Evolutionary conservation across 2,329 filamentous ascomycete species (phyloP).

Genomic region (Calonectria leucothoes): DNA sequence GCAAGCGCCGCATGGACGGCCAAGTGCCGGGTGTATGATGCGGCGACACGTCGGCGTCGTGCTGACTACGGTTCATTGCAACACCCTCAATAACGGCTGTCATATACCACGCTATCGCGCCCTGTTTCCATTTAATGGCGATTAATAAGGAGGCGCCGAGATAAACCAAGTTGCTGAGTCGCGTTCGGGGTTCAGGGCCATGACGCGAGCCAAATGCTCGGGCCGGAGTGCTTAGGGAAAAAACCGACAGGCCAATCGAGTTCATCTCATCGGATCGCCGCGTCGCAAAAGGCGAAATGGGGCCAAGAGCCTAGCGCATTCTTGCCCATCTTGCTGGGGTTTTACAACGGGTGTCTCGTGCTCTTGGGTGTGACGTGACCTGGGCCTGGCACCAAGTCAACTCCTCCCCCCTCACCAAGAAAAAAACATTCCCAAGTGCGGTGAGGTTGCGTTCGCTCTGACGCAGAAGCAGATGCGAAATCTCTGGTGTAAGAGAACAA

Average conservation of each 20-base stretch:
- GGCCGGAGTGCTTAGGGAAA: background rate
- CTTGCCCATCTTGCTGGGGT: background rate
- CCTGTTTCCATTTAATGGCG: background rate
- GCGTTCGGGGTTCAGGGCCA: background rate
- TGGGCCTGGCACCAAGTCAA: background rate
- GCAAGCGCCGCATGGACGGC: conserved; percentile 18
- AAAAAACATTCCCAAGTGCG: background rate
- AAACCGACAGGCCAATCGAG: conserved; percentile 19
- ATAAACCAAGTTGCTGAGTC: background rate
- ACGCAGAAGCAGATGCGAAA: background rate
- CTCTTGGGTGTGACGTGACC: conserved; percentile 9
- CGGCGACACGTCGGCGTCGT: conserved; percentile 4
- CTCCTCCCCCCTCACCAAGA: too few species aligned
- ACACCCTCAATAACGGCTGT: background rate
- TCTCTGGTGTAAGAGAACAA: background rate
- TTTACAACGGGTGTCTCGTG: conserved; percentile 17
- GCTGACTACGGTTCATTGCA: conserved; percentile 20
- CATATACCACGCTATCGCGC: background rate
- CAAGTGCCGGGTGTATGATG: conserved; percentile 19
- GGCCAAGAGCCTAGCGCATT: conserved; percentile 32
- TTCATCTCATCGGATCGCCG: conserved; percentile 35
- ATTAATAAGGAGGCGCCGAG: conserved; percentile 1
- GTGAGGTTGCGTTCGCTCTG: conserved; percentile 6
- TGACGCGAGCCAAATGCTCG: conserved; percentile 26
- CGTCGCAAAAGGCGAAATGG: conserved; percentile 27